A percentile compares a stretch with the other conserved stretches of the same genome.
These are phyloP conservation scores for Apophysomyces elegans DNA, from an alignment of 371 early-diverging fungal species.

Conservation along the genomic window DNA sequence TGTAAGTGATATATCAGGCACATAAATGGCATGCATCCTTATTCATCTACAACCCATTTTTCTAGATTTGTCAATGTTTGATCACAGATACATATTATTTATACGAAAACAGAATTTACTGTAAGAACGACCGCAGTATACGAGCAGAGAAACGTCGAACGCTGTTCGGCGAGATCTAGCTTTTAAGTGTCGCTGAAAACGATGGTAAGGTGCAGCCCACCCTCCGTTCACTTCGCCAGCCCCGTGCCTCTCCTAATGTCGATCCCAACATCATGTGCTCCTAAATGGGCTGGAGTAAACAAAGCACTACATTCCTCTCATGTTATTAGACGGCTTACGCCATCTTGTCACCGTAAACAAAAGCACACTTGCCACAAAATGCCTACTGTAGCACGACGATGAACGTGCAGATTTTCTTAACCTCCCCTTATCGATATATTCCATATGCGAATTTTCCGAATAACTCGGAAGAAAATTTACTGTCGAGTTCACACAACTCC, in stretches of 20 bases:
- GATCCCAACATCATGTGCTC: not conserved
- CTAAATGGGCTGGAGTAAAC: not conserved
- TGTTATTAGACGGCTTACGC: too few relatives aligned
- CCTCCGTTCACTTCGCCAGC: not conserved
- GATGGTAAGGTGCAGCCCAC: not conserved
- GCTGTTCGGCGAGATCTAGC: conserved; percentile 14
- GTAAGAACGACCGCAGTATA: conserved; percentile 58
- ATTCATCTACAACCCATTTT: not conserved
- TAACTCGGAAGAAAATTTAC: too few relatives aligned
- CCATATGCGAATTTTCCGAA: too few relatives aligned
- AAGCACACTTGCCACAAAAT: too few relatives aligned
- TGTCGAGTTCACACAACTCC: too few relatives aligned
- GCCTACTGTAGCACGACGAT: too few relatives aligned
- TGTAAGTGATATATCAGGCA: not conserved
- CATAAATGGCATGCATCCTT: not conserved
- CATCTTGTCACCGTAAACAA: too few relatives aligned
- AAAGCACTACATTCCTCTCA: too few relatives aligned
- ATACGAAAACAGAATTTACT: conserved; percentile 63
- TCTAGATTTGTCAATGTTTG: conserved; percentile 55
- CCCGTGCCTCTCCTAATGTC: not conserved
- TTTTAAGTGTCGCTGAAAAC: not conserved
- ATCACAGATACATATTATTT: conserved; percentile 75
- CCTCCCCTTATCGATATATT: too few relatives aligned
- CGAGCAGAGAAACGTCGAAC: conserved; percentile 69
- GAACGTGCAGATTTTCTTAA: too few relatives aligned